A percentile compares a stretch with the other conserved stretches of the same genome.
These are phyloP conservation scores for Boletellus ananiceps DNA, from an alignment of 768 basidiomycete genomes.

Conservation along the genomic window DNA sequence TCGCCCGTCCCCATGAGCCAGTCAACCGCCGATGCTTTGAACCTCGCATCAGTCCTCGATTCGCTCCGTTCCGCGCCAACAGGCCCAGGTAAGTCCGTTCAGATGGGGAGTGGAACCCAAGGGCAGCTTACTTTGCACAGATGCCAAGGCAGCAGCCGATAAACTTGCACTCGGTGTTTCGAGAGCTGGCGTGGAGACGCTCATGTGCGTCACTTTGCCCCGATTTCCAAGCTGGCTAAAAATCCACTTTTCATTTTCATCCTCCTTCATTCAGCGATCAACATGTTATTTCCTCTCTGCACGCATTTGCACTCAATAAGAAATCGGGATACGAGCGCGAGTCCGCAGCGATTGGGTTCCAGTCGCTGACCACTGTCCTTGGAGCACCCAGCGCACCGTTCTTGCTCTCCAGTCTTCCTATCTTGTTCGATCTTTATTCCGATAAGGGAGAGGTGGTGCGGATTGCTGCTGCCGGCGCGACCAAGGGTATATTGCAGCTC, in stretches of 20 bases:
- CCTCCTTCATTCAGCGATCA: constrained; percentile 43
- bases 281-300: constrained; percentile 58
- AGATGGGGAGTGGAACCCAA: neutral
- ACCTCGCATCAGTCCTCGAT: constrained; percentile 42
- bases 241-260: neutral
- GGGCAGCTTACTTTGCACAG: constrained; percentile 33
- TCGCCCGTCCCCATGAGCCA: constrained; percentile 52
- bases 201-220: constrained; percentile 44
- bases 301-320: constrained; percentile 71
- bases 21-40: constrained; percentile 30
- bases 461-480: constrained; percentile 69
- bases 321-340: constrained; percentile 88
- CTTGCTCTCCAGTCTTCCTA: constrained; percentile 70
- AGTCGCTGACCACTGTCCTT: constrained; percentile 64
- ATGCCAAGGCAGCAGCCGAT: constrained; percentile 83
- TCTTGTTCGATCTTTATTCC: constrained; percentile 80
- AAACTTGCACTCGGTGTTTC: constrained; percentile 68
- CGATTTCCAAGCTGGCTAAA: constrained; percentile 13
- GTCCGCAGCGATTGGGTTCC: constrained; percentile 77
- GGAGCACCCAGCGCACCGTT: constrained; percentile 70
- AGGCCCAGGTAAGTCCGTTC: constrained; percentile 45
- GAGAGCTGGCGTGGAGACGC: constrained; percentile 56
- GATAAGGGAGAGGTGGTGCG: constrained; percentile 95
- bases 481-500: constrained; percentile 79
- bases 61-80: constrained; percentile 56